Base-by-base conservation (phyloP, 2,329 filamentous ascomycete species). In the Sclerotinia borealis region DNA sequence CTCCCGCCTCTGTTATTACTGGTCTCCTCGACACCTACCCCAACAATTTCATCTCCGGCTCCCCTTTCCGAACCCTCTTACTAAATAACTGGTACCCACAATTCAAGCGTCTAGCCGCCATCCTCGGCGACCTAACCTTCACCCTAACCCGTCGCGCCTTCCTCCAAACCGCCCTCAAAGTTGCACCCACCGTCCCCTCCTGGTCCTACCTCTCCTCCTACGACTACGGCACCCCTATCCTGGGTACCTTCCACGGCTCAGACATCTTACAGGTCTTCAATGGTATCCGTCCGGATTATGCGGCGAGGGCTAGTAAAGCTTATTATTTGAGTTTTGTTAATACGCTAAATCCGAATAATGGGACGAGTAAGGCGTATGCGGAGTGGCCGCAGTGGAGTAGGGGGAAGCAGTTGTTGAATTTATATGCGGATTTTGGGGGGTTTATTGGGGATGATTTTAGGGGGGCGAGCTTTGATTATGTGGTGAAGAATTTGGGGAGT, bases 171-270 rank as follows among this genome's bases (percentile, higher is more conserved):
- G 74, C 84, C 1, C 71, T 73, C 0, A 61, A 76, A 1, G 76
- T 78, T 15, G 80, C 85, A 65, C 85, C 86, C 0, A 69, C 75
- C 37, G 84, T 92, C 0, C 85, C 86, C 0, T 77, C 79, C 1
- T 95, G 89, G 89, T 91, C 87, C 0, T 95, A 92, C 76, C 81
- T 95, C 1, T 77, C 87, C 0, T 87, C 85, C 0, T 93, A 93
- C 76, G 76, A 88, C 77, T 85, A 87, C 72, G 87, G 87, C 11
- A 88, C 85, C 0, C 87, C 90, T 0, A 76, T 93, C 54, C 75
- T 93, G 0, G 91, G 91, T 22, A 93, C 90, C 0, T 89, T 91
- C 76, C 91, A 95, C 73, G 87, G 76, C 17, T 85, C 82, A 1
- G 90, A 93, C 68, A 69, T 93, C 1, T 68, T 91, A 4, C 84